Base-by-base conservation (phyloP, 352 stramenopile species). In the Thraustotheca clavata region DNA sequence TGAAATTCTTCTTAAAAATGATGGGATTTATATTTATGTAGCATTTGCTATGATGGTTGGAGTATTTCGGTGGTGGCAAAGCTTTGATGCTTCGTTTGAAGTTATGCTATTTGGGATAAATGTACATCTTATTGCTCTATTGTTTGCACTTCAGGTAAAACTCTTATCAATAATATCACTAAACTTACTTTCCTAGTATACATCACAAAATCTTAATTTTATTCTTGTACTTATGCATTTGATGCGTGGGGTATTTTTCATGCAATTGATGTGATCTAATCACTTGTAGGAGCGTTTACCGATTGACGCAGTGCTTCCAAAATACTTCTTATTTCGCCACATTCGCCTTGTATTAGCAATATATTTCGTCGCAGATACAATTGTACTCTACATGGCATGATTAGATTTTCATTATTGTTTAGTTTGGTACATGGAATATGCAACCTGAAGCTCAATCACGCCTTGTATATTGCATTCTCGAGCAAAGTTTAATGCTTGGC, bases 161-260 rank as follows among this genome's bases (percentile, higher is more conserved):
- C 18, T 52, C 2, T 43, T 7, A 12, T 24, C 43, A 24, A 20
- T 18, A 22, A 27, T 27, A 11, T 16, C 52, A 61, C 35, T 26
- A 12, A 36, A 6, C 6, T 33, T 3, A 24, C 8, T 16, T 36
- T 20, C 26, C 9, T 49, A 62, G 54, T 20, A 22, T 2, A 32
- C 29, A 16, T 49, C 54, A 26, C 22, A 47, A 27, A 62, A 62
- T n/a, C 8, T 62, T 5, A 36, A 62, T 18, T 62, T 62, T 20
- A 4, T 38, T 1, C 20, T 62, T 22, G 35, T 62, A 22, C 11
- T 61, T 11, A 16, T 62, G 6, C 26, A 39, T 26, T 18, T 62
- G 6, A n/a, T 62, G 33, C 32, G 54, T 12, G 27, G 54, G 2
- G 50, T 60, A 46, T 18, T 43, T 36, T 18, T 18, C 14, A 3